phyloP scores from a whole-genome alignment of 108 stramenopile species.

The Phaeodactylum tricornutum region DNA sequence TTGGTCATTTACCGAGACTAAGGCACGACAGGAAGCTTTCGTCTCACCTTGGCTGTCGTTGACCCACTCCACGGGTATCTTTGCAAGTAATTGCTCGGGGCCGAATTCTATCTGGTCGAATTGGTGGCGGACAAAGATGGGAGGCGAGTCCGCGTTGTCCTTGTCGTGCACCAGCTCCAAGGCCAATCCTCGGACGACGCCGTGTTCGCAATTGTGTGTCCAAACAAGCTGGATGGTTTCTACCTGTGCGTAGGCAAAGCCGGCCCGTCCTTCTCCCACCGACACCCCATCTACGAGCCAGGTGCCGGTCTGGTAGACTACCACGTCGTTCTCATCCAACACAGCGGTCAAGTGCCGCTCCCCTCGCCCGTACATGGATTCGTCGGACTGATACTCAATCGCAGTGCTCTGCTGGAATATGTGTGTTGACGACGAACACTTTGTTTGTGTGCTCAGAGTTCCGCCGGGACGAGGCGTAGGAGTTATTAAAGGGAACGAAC shows the following conservation, averaged over 20 bases:
- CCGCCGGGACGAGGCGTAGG: no score
- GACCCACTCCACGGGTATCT: constrained; percentile 2
- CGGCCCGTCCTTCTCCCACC: constrained; percentile 39
- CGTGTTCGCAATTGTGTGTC: constrained; percentile 81
- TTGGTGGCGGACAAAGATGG: no score
- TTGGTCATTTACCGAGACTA: no score
- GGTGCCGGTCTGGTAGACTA: constrained; percentile 55
- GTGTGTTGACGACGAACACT: no score
- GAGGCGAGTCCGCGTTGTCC: not conserved
- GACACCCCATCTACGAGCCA: constrained; percentile 63
- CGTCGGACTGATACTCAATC: constrained; percentile 51
- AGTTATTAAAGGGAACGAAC: no score
- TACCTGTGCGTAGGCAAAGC: constrained; percentile 20
- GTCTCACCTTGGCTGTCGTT: no score
- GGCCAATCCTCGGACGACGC: constrained; percentile 45
- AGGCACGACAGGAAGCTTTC: no score
- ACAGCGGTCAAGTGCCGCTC: constrained; percentile 50
- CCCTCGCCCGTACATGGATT: constrained; percentile 39
- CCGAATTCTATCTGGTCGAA: constrained; percentile 4
- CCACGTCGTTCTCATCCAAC: constrained; percentile 43
- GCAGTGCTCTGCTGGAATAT: no score
- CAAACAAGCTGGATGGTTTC: constrained; percentile 62
- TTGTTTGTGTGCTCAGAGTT: no score
- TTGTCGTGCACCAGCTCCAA: constrained; percentile 6
- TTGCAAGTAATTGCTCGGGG: constrained; percentile 13